phyloP scores from a whole-genome alignment of 2,329 filamentous ascomycete species.

The Penicillium nordicum region DNA sequence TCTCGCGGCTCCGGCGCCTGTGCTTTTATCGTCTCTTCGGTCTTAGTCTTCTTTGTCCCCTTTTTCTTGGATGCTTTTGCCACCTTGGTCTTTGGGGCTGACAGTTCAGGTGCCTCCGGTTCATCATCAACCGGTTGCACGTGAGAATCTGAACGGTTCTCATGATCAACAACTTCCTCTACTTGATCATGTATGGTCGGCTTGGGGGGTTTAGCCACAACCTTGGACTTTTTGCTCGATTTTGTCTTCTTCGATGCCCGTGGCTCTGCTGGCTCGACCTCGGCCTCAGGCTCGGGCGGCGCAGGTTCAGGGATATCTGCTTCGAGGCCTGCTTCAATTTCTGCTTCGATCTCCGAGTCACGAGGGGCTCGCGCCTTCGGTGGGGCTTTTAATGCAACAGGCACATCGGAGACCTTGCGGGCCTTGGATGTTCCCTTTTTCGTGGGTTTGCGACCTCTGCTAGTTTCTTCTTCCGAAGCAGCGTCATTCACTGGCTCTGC shows the following conservation, averaged over 20 bases:
- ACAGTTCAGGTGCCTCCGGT: conserved; percentile 13
- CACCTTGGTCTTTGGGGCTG: conserved; percentile 19
- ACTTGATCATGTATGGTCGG: conserved; percentile 5
- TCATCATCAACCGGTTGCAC: conserved; percentile 5
- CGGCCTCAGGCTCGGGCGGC: conserved; percentile 37
- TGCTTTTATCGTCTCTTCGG: conserved; percentile 13
- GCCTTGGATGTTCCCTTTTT: conserved; percentile 43
- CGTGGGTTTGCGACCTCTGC: conserved; percentile 44
- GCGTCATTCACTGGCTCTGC: conserved; percentile 18
- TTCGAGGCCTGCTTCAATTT: conserved; percentile 63
- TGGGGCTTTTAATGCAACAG: conserved; percentile 48
- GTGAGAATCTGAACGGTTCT: conserved; percentile 5
- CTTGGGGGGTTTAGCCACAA: conserved; percentile 10
- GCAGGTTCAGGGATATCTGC: conserved; percentile 52
- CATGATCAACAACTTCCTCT: conserved; percentile 10
- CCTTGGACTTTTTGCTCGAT: conserved; percentile 30
- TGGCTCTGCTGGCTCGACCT: conserved; percentile 27
- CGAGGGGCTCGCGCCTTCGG: conserved; percentile 49
- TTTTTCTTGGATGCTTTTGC: conserved; percentile 23
- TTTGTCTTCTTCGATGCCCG: conserved; percentile 28
- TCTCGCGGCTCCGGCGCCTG: conserved; percentile 6
- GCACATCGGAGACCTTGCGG: conserved; percentile 50
- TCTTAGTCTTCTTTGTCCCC: conserved; percentile 21
- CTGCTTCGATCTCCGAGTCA: conserved; percentile 64
- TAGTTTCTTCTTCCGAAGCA: conserved; percentile 34